phyloP scores from a whole-genome alignment of 2,329 filamentous ascomycete genomes.

The Colletotrichum falcatum region DNA sequence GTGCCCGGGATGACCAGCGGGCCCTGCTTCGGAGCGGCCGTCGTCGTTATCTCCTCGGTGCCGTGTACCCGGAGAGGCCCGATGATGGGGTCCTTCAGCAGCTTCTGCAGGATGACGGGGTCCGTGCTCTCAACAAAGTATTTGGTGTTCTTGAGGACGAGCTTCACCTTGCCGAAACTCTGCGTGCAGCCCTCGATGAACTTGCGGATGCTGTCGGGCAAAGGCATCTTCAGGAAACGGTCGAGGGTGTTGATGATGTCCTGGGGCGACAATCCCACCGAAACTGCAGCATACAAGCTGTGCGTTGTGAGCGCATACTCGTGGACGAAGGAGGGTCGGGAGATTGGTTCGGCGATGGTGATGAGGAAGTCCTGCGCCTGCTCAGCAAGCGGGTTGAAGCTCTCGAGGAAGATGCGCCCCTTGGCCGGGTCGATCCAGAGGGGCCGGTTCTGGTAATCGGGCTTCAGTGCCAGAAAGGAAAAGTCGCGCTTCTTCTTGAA shows the following conservation, averaged over 20 bases:
- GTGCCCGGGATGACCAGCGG: conserved; percentile 94
- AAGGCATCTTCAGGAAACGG: conserved; percentile 86
- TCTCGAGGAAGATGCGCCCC: conserved; percentile 91
- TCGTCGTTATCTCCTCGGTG: conserved; percentile 78
- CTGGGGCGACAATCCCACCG: conserved; percentile 87
- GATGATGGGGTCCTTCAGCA: conserved; percentile 88
- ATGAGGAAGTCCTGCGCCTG: conserved; percentile 95
- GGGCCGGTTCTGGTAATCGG: conserved; percentile 89
- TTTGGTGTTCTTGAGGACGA: conserved; percentile 93
- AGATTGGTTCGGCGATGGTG: conserved; percentile 93
- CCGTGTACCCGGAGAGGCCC: conserved; percentile 82
- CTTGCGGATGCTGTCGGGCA: conserved; percentile 82
- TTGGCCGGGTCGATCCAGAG: conserved; percentile 93
- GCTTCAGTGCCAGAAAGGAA: conserved; percentile 84
- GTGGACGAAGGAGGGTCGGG: conserved; percentile 89
- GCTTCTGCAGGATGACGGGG: conserved; percentile 83
- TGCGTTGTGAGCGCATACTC: conserved; percentile 94
- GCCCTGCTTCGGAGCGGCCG: conserved; percentile 86
- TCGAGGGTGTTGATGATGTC: conserved; percentile 94
- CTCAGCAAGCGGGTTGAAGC: conserved; percentile 87
- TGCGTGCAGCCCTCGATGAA: conserved; percentile 86
- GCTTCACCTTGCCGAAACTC: conserved; percentile 94
- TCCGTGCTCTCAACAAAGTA: conserved; percentile 96
- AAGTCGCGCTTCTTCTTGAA: conserved; percentile 72
- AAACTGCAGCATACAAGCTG: conserved; percentile 94